phyloP scores from a whole-genome alignment of 768 basidiomycete species.

The Rhizopogon salebrosus region DNA sequence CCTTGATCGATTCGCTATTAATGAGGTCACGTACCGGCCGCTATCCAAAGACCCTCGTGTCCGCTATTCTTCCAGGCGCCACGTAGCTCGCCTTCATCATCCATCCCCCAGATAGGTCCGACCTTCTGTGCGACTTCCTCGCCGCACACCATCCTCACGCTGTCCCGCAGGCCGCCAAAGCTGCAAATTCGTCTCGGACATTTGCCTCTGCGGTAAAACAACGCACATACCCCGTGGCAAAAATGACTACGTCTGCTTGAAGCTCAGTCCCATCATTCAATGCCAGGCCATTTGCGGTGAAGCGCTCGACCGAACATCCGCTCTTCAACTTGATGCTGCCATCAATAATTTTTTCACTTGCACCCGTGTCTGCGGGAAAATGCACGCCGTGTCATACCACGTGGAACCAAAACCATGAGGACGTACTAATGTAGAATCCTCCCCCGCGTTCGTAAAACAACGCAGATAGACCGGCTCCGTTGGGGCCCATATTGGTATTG shows the following conservation, averaged over 20 bases:
- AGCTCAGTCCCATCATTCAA: constrained; percentile 23
- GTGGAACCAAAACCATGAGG: not conserved
- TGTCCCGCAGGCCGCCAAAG: constrained; percentile 37
- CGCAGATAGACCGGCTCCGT: constrained; percentile 30
- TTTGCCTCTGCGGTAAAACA: not conserved
- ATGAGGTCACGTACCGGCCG: constrained; percentile 11
- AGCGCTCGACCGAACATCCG: constrained; percentile 22
- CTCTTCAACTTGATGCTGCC: constrained; percentile 49
- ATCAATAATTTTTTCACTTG: constrained; percentile 39
- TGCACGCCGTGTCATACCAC: not conserved
- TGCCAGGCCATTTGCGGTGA: constrained; percentile 23
- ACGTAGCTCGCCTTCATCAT: constrained; percentile 58
- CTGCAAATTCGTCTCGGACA: constrained; percentile 20
- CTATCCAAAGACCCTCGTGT: constrained; percentile 31
- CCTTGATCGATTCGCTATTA: not conserved
- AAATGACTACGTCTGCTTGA: constrained; percentile 26
- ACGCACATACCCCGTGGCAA: constrained; percentile 28
- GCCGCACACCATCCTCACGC: constrained; percentile 41
- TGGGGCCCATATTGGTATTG: constrained; percentile 31
- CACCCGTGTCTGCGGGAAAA: constrained; percentile 29
- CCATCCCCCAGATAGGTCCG: constrained; percentile 58
- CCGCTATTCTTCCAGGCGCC: constrained; percentile 31
- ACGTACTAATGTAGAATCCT: constrained; percentile 34
- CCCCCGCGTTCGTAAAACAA: constrained; percentile 29
- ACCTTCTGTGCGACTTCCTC: constrained; percentile 39